Evolutionary conservation across 2,329 filamentous ascomycete genomes (phyloP), one percentile per base, ranked within the genome.

Genomic region (Beauveria sp.): DNA sequence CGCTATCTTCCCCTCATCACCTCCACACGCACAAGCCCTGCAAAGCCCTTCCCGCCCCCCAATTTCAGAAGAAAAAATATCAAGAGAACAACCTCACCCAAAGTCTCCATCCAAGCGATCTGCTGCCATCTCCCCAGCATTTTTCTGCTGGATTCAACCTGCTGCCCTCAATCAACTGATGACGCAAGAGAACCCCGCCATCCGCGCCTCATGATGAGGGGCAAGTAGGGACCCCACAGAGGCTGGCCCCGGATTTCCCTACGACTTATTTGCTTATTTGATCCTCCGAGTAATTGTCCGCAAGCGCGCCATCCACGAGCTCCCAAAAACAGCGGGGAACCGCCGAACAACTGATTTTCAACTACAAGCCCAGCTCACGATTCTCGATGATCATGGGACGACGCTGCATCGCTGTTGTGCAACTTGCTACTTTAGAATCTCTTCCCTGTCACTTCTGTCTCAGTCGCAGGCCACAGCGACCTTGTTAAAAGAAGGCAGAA

Each of bases 221-320:
- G 50, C 5, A 40, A 8, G 6, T 0, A 16, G 10, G 9, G n/a
- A 46, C 49, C 28, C 49, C 49, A 30, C 49, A 34, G 10, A 46
- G 10, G 43, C 20, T 12, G 9, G n/a, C 43, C 47, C 22, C 26
- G 8, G 18, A 50, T 50, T 30, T 30, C 34, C 22, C 30, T 20
- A 10, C 28, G 10, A 34, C 4, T 38, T 38, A 38, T 16, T 38
- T 38, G 12, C 34, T 38, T 14, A 16, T 38, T 38, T 38, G 54
- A 50, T 12, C 26, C 57, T 54, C 61, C 61, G 61, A 62, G 43
- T 59, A 62, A 62, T 62, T 62, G 50, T 34, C 61, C 55, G 61
- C 22, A 55, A 60, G 58, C 58, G 58, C 58, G 49, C 58, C 58
- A 60, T 34, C 34, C 42, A 49, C 14, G 10, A 42, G 20, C 43